Evolutionary conservation across 768 basidiomycete species (phyloP).

Genomic region (Leccinum subgranulosum): DNA sequence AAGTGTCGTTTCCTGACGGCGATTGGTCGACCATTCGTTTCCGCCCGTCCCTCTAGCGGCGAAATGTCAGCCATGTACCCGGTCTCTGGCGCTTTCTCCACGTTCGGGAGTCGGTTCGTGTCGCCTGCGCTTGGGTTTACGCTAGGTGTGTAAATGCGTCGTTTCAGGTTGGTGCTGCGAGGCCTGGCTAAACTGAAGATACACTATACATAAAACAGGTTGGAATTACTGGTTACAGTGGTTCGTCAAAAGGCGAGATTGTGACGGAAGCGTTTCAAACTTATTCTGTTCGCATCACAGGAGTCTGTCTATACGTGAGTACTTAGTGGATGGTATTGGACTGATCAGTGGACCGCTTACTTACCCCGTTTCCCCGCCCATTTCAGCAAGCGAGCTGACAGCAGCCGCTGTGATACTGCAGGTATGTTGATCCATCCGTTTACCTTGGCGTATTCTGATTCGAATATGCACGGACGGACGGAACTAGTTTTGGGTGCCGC

Average conservation of each 20-base stretch:
- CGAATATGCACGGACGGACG: neutral
- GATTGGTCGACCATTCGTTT: neutral
- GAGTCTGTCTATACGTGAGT: constrained; percentile 39
- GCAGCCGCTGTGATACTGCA: constrained; percentile 54
- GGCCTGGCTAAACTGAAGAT: neutral
- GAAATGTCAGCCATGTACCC: constrained; percentile 68
- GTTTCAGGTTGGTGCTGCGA: neutral
- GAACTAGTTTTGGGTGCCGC: constrained; percentile 43
- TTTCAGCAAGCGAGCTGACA: constrained; percentile 52
- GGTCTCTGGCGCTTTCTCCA: constrained; percentile 58
- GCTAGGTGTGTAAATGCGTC: constrained; percentile 34
- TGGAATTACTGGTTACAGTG: constrained; percentile 61
- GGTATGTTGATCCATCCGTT: constrained; percentile 20
- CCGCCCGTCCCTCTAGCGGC: constrained; percentile 38
- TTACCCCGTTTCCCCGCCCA: neutral
- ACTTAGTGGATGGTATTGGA: neutral
- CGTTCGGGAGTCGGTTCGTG: constrained; percentile 56
- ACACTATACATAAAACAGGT: constrained; percentile 24
- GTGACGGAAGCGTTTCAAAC: neutral
- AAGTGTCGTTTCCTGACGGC: neutral
- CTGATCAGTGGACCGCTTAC: neutral
- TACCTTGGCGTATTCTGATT: neutral
- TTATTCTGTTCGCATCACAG: constrained; percentile 18
- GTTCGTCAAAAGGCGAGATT: constrained; percentile 17
- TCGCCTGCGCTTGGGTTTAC: constrained; percentile 60